Base-by-base conservation (phyloP, 257 asterid genomes). In the Rhazya stricta region DNA sequence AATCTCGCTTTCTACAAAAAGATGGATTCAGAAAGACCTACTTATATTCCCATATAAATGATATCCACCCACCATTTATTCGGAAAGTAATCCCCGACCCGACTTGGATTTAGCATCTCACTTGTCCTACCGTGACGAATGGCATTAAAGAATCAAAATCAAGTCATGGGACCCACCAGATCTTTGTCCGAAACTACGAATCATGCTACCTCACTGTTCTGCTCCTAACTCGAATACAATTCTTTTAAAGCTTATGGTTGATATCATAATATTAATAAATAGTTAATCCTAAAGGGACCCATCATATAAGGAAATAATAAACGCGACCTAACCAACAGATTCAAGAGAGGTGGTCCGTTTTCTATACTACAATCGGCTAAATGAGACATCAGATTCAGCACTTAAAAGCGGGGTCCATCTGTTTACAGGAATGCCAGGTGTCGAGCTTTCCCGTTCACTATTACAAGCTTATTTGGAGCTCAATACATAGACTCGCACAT, bases 251-350 rank as follows among this genome's bases (percentile, higher is more conserved):
- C n/a, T n/a, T n/a, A n/a, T n/a, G n/a, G n/a, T n/a, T n/a, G n/a
- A n/a, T n/a, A n/a, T n/a, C n/a, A n/a, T n/a, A n/a, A n/a, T n/a
- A n/a, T n/a, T n/a, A n/a, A n/a, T n/a, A n/a, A 48, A 2, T 37
- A 16, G 66, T 67, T 77, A 69, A 66, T 72, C 74, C 46, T 16
- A 9, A 4, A 63, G 69, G 72, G 80, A 32, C 54, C 77, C 67
- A 63, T 4, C 61, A n/a, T n/a, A n/a, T 23, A 13, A 48, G 9
- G 27, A n/a, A 77, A 42, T 25, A 48, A 58, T 37, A 50, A 51
- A 32, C 1, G 70, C 1, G 61, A 75, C 63, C 76, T 34, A 78
- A 84, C 88, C 84, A 82, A 80, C 87, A 51, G 74, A 89, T 77
- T 69, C 66, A 78, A 71, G 72, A 37, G 12, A 34, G 67, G 67